phyloP scores from a whole-genome alignment of 1,139 yeast species.

The Geotrichum phurueaensis region DNA sequence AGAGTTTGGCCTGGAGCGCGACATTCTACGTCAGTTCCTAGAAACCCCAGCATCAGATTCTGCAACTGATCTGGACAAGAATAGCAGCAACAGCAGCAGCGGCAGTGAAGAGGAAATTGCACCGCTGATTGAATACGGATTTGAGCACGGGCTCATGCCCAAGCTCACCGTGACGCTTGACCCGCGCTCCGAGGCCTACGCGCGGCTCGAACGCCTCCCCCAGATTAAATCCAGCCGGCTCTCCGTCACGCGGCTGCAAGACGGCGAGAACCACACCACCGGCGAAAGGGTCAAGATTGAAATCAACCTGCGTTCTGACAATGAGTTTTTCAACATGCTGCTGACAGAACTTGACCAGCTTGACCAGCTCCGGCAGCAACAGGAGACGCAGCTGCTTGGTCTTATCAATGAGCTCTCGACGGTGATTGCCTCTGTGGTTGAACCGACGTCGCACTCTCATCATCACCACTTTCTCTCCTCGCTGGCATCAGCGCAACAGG shows the following conservation, averaged over 20 bases:
- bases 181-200: constrained; percentile 18
- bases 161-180: constrained; percentile 25
- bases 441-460: constrained; percentile 33
- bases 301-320: constrained; percentile 37
- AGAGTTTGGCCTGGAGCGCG: constrained; percentile 37
- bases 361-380: constrained; percentile 42
- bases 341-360: constrained; percentile 51
- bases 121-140: constrained; percentile 21
- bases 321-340: constrained; percentile 53
- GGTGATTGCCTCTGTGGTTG: constrained; percentile 38
- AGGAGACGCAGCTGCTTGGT: constrained; percentile 42
- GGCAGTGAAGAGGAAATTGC: not conserved
- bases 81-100: not conserved
- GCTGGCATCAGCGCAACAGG: constrained; percentile 33
- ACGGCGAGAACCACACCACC: not conserved
- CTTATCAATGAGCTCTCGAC: constrained; percentile 44
- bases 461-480: not conserved
- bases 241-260: not conserved
- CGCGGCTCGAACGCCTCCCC: constrained; percentile 18
- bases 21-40: constrained; percentile 43
- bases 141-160: constrained; percentile 27
- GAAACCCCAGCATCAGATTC: constrained; percentile 17
- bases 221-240: constrained; percentile 12
- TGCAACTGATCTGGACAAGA: not conserved
- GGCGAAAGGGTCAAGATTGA: constrained; percentile 26